A percentile compares a stretch with the other conserved stretches of the same genome.
phyloP scores from a whole-genome alignment of 805 yeast genomes.

The Sungouiozyma intestinalis region DNA sequence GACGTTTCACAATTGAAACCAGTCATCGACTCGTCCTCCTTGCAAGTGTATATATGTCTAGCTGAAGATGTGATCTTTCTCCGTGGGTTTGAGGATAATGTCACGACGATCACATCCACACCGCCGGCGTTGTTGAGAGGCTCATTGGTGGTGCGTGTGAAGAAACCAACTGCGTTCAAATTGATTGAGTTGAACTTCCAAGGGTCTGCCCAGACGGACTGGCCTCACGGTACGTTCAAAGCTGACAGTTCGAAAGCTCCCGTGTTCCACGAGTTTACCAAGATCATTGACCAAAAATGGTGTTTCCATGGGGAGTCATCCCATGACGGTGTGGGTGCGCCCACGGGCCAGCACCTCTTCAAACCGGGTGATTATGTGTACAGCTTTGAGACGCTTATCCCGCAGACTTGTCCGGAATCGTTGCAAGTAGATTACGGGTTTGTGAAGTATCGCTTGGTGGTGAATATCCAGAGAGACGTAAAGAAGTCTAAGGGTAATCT shows the following conservation, averaged over 20 bases:
- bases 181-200: slow-evolving; percentile 46
- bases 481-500: slow-evolving; percentile 26
- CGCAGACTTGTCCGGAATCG: slow-evolving; percentile 72
- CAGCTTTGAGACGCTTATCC: slow-evolving; percentile 81
- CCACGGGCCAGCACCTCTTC: no score
- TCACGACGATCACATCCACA: background rate
- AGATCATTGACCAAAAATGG: background rate
- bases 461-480: slow-evolving; percentile 36
- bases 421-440: slow-evolving; percentile 68
- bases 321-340: background rate
- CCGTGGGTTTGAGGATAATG: slow-evolving; percentile 53
- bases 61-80: slow-evolving; percentile 72
- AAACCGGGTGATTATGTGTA: slow-evolving; percentile 83
- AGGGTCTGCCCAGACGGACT: slow-evolving; percentile 69
- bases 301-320: background rate
- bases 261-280: background rate
- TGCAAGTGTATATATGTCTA: slow-evolving; percentile 53
- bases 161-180: slow-evolving; percentile 63
- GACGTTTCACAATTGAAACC: slow-evolving; percentile 35
- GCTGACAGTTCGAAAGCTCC: background rate
- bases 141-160: slow-evolving; percentile 51
- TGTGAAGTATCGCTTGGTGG: slow-evolving; percentile 59
- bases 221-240: slow-evolving; percentile 42
- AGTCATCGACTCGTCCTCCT: slow-evolving; percentile 46
- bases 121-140: slow-evolving; percentile 80